A percentile compares a stretch with the other conserved stretches of the same genome.
Evolutionary conservation across 352 stramenopile genomes (phyloP).

Genomic region (Pythium inflatum): DNA sequence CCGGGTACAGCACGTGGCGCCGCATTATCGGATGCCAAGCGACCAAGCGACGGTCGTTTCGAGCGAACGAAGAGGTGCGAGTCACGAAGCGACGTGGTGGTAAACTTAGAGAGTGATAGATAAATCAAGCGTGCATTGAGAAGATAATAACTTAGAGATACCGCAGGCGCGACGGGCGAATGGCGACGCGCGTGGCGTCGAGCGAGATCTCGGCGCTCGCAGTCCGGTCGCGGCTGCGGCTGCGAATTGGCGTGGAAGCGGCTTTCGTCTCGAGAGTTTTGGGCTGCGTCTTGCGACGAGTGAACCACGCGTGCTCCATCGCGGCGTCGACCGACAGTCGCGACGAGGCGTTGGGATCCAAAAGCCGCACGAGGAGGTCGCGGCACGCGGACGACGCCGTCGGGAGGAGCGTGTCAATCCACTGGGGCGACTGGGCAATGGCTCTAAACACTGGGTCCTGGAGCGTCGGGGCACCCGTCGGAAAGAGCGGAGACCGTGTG

Average conservation of each 20-base stretch:
- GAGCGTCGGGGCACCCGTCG: slow-evolving; percentile 34
- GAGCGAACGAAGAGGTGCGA: neutral
- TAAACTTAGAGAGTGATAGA: too few species aligned
- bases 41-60: neutral
- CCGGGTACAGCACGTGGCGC: slow-evolving; percentile 64
- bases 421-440: slow-evolving; percentile 34
- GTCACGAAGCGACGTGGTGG: too few species aligned
- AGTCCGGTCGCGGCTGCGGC: slow-evolving; percentile 11
- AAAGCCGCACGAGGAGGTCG: slow-evolving; percentile 53
- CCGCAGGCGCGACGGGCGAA: slow-evolving; percentile 32
- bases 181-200: slow-evolving; percentile 56
- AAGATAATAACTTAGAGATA: neutral
- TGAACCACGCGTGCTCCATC: slow-evolving; percentile 55
- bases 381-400: slow-evolving; percentile 36
- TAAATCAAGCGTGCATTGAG: too few species aligned
- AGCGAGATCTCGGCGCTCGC: slow-evolving; percentile 59
- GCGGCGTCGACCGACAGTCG: slow-evolving; percentile 57
- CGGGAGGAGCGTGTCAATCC: slow-evolving; percentile 10
- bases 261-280: too few species aligned
- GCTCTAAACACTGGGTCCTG: slow-evolving; percentile 55
- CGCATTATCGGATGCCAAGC: slow-evolving; percentile 48
- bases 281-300: too few species aligned
- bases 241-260: neutral
- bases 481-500: slow-evolving; percentile 64
- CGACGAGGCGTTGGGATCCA: slow-evolving; percentile 48